Evolutionary conservation across 2,329 filamentous ascomycete species (phyloP), one percentile per base, ranked within the genome.

Genomic region (Podosphaera fusca): DNA sequence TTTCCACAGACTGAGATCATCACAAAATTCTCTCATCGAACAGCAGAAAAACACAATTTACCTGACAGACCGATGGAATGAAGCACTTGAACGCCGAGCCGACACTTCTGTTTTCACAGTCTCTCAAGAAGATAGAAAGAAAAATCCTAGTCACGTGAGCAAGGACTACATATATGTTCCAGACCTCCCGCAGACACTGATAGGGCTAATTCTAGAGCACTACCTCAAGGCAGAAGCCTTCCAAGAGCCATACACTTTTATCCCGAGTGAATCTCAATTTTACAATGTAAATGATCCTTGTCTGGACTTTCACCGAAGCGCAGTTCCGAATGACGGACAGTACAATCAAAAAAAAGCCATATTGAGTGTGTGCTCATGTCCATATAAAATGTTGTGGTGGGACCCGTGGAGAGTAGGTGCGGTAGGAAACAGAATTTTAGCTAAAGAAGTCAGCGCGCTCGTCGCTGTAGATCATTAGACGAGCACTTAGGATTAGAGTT

Each of bases 1-100:
- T 0, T 5, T 10, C 35, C 35, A 10, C 6, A 6, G 6, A 38
- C 56, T 63, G 1, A 71, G 75, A 1, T 69, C 73, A 1, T 61
- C 58, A 12, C 74, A 74, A 9, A 74, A 76, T 61, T 72, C 68
- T 12, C 69, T 70, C 42, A 70, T 73, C 1, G 75, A 78, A 60
- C 73, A 80, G 60, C 68, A 77, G 62, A 75, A 74, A 58, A 79
- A 78, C 59, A 75, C 76, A 1, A 72, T 73, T 1, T 70, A 72
- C 54, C 64, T 81, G 46, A 75, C 75, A 0, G 63, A 63, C 7
- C 66, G 69, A 10, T 80, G 77, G 77, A 77, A 80, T 60, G 61
- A 66, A 3, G 61, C 66, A 42, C 59, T 79, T 2, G 66, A 69
- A n/a, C 66, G 65, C 5, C 65, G 67, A 34, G 9, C 38, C 10